phyloP scores from a whole-genome alignment of 768 basidiomycete species.

The Dendrothele bispora region DNA sequence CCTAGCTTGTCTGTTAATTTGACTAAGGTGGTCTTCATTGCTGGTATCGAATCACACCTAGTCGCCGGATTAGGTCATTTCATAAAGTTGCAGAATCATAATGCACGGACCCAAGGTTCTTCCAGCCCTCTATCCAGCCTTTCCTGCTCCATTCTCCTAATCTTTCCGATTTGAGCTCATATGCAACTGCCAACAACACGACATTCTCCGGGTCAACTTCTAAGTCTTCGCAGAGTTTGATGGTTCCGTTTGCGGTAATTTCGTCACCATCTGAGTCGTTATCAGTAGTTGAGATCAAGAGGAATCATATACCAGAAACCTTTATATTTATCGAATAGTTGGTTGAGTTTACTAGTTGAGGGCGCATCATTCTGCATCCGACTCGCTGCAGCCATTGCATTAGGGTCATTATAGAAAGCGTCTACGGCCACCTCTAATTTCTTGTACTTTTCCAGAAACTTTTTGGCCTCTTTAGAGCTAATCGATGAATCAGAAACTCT shows the following conservation, averaged over 20 bases:
- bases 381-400: slow-evolving; percentile 24
- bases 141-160: slow-evolving; percentile 71
- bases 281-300: not conserved
- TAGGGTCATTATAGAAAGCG: slow-evolving; percentile 64
- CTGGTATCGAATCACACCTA: slow-evolving; percentile 66
- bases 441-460: slow-evolving; percentile 69
- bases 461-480: slow-evolving; percentile 59
- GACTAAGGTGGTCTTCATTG: slow-evolving; percentile 58
- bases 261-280: slow-evolving; percentile 61
- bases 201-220: slow-evolving; percentile 76
- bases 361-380: slow-evolving; percentile 25
- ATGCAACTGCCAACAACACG: slow-evolving; percentile 79
- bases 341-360: slow-evolving; percentile 53
- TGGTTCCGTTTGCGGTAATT: slow-evolving; percentile 79
- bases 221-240: slow-evolving; percentile 72
- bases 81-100: too few relatives aligned
- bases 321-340: slow-evolving; percentile 69
- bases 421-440: slow-evolving; percentile 74
- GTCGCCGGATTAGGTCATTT: too few relatives aligned
- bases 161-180: slow-evolving; percentile 72
- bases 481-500: slow-evolving; percentile 20
- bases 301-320: slow-evolving; percentile 34
- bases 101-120: slow-evolving; percentile 56
- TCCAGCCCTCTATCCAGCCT: slow-evolving; percentile 85
- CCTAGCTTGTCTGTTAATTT: slow-evolving; percentile 59